A percentile compares a stretch with the other conserved stretches of the same genome.
Evolutionary conservation across 192 early-diverging fungal species (phyloP).

Genomic region (Coemansia reversa): DNA sequence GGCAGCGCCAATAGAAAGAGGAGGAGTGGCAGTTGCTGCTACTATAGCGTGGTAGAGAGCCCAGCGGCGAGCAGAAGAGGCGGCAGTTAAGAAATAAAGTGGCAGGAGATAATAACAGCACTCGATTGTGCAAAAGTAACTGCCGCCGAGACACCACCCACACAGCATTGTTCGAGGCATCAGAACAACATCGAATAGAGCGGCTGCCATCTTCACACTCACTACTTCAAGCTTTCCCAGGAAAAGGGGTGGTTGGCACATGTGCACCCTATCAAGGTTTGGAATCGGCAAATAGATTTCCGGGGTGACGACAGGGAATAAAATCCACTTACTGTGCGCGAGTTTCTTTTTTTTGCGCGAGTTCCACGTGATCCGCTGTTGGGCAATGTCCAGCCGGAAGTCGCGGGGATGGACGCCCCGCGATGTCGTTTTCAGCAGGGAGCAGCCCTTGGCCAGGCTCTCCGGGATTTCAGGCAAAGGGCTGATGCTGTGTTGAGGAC

Average conservation of each 20-base stretch:
- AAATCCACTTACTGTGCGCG: slow-evolving; percentile 47
- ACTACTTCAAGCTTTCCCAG: not conserved
- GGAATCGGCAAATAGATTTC: slow-evolving; percentile 3
- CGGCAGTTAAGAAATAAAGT: too few species aligned
- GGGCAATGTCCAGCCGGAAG: slow-evolving; percentile 54
- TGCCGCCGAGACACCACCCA: too few species aligned
- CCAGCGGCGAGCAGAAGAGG: too few species aligned
- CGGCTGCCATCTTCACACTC: not conserved
- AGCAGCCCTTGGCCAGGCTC: slow-evolving; percentile 37
- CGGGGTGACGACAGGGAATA: not conserved
- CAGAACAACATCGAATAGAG: not conserved
- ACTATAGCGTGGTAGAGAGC: too few species aligned
- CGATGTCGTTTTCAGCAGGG: slow-evolving; percentile 52
- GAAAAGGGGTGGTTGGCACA: not conserved
- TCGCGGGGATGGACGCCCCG: slow-evolving; percentile 41
- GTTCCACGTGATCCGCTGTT: slow-evolving; percentile 56
- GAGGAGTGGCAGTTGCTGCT: too few species aligned
- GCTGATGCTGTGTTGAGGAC: slow-evolving; percentile 3
- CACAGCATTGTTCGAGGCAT: too few species aligned
- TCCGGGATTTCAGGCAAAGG: slow-evolving; percentile 36
- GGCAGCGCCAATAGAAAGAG: too few species aligned
- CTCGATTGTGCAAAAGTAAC: too few species aligned
- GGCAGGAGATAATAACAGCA: too few species aligned
- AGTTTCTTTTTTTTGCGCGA: slow-evolving; percentile 56
- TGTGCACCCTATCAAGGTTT: not conserved